These are phyloP conservation scores for Thalassiosira mediterranea DNA, from an alignment of 352 stramenopile genomes.

Conservation along the genomic window DNA sequence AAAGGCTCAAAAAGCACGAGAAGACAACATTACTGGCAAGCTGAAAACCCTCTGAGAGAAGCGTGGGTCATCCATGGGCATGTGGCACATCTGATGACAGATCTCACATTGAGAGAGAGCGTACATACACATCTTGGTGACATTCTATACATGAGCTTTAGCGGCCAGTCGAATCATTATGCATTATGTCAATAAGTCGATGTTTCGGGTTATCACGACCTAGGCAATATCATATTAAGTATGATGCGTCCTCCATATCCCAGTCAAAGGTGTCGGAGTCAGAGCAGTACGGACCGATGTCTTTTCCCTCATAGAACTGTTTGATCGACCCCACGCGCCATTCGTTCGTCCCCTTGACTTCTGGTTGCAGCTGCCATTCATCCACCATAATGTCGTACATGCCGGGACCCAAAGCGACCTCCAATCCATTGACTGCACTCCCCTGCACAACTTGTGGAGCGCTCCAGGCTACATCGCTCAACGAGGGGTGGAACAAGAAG, in stretches of 20 bases:
- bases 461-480: slow-evolving; percentile 25
- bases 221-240: slow-evolving; percentile 61
- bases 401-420: slow-evolving; percentile 25
- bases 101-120: no score
- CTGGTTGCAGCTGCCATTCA: slow-evolving; percentile 42
- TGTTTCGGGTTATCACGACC: no score
- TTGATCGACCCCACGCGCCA: slow-evolving; percentile 38
- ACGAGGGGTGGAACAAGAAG: slow-evolving; percentile 24
- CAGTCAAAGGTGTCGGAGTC: slow-evolving; percentile 47
- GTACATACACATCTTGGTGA: no score
- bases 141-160: no score
- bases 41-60: no score
- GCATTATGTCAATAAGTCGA: no score
- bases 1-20: no score
- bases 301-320: slow-evolving; percentile 17
- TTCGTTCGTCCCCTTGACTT: slow-evolving; percentile 28
- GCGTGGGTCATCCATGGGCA: no score
- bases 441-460: slow-evolving; percentile 1
- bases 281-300: slow-evolving; percentile 47
- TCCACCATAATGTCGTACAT: slow-evolving; percentile 52
- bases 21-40: no score
- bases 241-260: slow-evolving; percentile 45
- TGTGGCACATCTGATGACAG: no score
- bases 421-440: slow-evolving; percentile 16
- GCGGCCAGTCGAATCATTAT: no score